These are phyloP conservation scores for Podila verticillata DNA, from an alignment of 192 early-diverging fungal species.

Conservation along the genomic window DNA sequence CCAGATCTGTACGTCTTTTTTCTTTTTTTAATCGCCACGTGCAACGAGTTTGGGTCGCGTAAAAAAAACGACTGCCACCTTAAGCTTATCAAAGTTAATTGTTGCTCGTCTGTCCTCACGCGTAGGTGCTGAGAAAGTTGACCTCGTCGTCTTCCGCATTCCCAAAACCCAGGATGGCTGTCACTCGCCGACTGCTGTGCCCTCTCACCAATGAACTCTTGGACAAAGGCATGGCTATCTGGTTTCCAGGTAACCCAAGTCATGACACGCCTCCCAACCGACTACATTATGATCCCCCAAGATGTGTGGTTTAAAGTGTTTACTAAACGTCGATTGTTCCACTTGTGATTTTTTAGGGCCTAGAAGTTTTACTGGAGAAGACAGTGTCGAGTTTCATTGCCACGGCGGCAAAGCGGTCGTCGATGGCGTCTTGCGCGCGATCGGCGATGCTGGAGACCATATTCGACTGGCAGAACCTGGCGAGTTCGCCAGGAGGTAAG, in stretches of 20 bases:
- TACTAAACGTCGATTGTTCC: background rate
- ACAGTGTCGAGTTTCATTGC: conserved; percentile 77
- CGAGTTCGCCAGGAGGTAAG: conserved; percentile 76
- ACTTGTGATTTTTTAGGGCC: conserved; percentile 54
- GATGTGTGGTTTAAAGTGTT: background rate
- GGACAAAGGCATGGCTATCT: conserved; percentile 68
- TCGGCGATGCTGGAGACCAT: conserved; percentile 48
- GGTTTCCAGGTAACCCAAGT: conserved; percentile 61
- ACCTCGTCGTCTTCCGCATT: conserved; percentile 21
- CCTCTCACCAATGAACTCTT: conserved; percentile 55
- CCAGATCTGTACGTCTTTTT: conserved; percentile 51
- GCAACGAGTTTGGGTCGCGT: too few species aligned
- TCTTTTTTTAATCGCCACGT: too few species aligned
- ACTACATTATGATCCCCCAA: background rate
- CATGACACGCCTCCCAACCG: background rate
- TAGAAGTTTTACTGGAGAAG: conserved; percentile 79
- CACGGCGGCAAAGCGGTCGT: conserved; percentile 81
- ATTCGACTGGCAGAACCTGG: conserved; percentile 78
- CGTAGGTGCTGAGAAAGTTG: conserved; percentile 38
- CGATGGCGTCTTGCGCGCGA: conserved; percentile 61
- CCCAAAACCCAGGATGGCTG: conserved; percentile 56
- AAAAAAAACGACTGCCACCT: too few species aligned
- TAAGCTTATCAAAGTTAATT: background rate
- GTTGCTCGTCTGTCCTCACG: background rate
- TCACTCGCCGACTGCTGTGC: conserved; percentile 55